A percentile compares a stretch with the other conserved stretches of the same genome.
These are phyloP conservation scores for Elsinoe batatas DNA, from an alignment of 2,329 filamentous ascomycete species.

Conservation along the genomic window DNA sequence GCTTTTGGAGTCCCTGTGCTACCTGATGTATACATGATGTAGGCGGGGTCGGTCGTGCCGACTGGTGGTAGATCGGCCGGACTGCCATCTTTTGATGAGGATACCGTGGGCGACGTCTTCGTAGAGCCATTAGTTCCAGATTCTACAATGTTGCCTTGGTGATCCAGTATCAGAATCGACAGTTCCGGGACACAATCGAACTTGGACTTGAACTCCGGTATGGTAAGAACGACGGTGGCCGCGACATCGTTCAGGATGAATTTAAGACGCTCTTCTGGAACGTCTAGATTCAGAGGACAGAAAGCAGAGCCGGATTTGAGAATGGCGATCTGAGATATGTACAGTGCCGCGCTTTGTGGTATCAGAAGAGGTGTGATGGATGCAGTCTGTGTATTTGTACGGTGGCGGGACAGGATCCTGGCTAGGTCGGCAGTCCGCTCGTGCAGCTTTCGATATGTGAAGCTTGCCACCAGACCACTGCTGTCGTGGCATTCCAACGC, in stretches of 20 bases:
- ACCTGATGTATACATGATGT: slow-evolving; percentile 89
- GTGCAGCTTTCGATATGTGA: slow-evolving; percentile 58
- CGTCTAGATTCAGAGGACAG: slow-evolving; percentile 72
- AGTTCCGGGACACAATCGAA: slow-evolving; percentile 30
- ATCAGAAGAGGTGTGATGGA: slow-evolving; percentile 64
- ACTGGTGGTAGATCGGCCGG: not conserved
- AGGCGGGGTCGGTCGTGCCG: slow-evolving; percentile 50
- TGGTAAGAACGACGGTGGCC: slow-evolving; percentile 59
- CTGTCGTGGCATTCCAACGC: slow-evolving; percentile 57
- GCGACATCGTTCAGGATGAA: slow-evolving; percentile 74
- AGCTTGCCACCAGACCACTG: slow-evolving; percentile 35
- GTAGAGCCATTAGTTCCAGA: not conserved
- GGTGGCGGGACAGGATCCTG: slow-evolving; percentile 35
- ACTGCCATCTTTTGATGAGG: not conserved
- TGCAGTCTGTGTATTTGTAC: slow-evolving; percentile 20
- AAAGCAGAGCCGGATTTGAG: slow-evolving; percentile 77
- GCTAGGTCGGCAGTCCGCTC: slow-evolving; percentile 48
- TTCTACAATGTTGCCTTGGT: slow-evolving; percentile 13
- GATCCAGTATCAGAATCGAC: slow-evolving; percentile 35
- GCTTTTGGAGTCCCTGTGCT: slow-evolving; percentile 86
- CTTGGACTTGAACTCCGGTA: slow-evolving; percentile 34
- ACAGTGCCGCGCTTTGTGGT: slow-evolving; percentile 66
- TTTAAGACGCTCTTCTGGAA: slow-evolving; percentile 62
- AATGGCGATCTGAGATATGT: slow-evolving; percentile 66
- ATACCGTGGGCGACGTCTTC: not conserved